Conservation (phyloP, 2,329 filamentous ascomycete genomes). For the Bipolaris bicolor region DNA sequence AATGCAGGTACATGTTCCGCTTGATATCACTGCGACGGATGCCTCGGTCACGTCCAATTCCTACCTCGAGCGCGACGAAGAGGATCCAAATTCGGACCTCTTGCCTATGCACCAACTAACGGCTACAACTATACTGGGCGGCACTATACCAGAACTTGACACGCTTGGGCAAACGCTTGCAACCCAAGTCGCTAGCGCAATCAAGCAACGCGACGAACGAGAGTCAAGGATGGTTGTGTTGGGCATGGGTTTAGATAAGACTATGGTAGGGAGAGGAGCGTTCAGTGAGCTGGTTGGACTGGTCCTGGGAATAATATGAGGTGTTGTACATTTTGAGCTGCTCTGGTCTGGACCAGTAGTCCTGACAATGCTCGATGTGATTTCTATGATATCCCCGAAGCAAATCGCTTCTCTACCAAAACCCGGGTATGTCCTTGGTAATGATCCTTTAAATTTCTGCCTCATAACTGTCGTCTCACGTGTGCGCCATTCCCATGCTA, state of each 20-base stretch:
- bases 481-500: constrained; percentile 27
- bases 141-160: constrained; percentile 78
- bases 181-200: constrained; percentile 82
- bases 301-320: constrained; percentile 47
- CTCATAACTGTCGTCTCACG: background rate
- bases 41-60: constrained; percentile 59
- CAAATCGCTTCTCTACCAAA: constrained; percentile 2
- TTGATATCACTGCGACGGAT: constrained; percentile 71
- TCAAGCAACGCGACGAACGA: constrained; percentile 71
- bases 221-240: constrained; percentile 66
- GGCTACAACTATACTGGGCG: constrained; percentile 84
- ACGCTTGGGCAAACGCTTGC: constrained; percentile 87
- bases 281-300: constrained; percentile 54
- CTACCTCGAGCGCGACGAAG: constrained; percentile 55
- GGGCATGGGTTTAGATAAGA: constrained; percentile 61
- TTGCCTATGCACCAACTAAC: constrained; percentile 84
- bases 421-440: constrained; percentile 9
- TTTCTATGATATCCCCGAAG: background rate
- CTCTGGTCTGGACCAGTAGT: background rate
- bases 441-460: background rate
- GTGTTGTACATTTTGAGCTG: constrained; percentile 1
- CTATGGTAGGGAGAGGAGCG: constrained; percentile 56
- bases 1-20: constrained; percentile 75
- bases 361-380: constrained; percentile 5
- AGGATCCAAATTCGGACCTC: constrained; percentile 50